Evolutionary conservation across 306 rosid species (phyloP).

Genomic region (Citrullus amarus): DNA sequence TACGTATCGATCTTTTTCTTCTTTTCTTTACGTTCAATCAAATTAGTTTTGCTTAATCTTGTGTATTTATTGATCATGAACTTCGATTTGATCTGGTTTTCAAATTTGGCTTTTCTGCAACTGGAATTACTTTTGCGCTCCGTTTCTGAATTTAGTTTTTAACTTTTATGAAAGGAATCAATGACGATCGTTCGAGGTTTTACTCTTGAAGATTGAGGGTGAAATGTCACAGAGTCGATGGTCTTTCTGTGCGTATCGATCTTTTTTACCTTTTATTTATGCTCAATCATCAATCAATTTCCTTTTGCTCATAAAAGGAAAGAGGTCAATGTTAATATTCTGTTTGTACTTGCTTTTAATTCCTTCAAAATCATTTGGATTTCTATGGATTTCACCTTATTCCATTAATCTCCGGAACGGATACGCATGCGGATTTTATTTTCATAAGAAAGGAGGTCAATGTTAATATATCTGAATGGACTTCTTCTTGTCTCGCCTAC

Average conservation of each 20-base stretch:
- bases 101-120: background rate
- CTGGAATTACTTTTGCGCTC: background rate
- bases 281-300: background rate
- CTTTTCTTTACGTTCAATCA: background rate
- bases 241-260: background rate
- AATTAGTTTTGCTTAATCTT: background rate
- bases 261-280: too few species aligned
- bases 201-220: background rate
- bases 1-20: too few species aligned
- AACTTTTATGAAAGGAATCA: background rate
- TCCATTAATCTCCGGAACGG: background rate
- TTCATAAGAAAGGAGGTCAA: too few species aligned
- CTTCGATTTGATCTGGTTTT: background rate
- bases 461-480: too few species aligned
- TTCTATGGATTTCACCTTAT: background rate
- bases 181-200: background rate
- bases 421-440: background rate
- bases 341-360: background rate
- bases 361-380: background rate
- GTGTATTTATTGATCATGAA: background rate
- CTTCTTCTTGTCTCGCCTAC: background rate
- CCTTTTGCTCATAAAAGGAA: background rate
- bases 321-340: background rate
- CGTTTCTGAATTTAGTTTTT: background rate
- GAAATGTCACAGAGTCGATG: background rate